Conservation (phyloP, 1,284 basidiomycete genomes). For the Microbotryomycetes sp. region DNA sequence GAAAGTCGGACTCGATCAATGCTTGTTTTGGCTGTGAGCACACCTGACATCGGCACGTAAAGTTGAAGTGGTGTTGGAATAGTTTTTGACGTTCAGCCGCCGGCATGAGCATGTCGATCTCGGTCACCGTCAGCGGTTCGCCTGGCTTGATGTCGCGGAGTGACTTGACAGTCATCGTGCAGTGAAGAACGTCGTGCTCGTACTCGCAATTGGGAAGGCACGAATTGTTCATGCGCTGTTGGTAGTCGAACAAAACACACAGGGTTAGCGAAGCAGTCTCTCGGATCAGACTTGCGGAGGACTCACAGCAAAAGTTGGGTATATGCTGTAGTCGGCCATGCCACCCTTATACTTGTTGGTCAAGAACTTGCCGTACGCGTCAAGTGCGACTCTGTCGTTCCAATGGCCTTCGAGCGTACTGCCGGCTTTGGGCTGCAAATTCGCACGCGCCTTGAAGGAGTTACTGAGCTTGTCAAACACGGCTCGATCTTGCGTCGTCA, state of each 20-base stretch:
- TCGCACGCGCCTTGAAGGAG: neutral
- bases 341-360: neutral
- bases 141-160: neutral
- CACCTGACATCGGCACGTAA: neutral
- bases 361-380: neutral
- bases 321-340: neutral
- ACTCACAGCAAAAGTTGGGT: neutral
- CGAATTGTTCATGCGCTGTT: neutral
- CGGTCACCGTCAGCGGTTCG: neutral
- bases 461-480: neutral
- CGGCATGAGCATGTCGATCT: neutral
- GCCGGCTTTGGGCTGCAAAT: neutral
- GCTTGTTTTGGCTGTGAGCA: neutral
- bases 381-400: neutral
- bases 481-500: neutral
- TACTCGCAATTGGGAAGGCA: neutral
- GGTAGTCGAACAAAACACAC: neutral
- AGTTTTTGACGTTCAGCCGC: neutral
- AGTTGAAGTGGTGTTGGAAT: neutral
- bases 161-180: neutral
- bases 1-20: neutral
- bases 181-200: neutral
- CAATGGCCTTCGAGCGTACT: neutral
- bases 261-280: too few species aligned
- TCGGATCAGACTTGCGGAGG: too few species aligned